These are phyloP conservation scores for Hydrangea macrophylla DNA, from an alignment of 148 eudicot species.

Conservation along the genomic window DNA sequence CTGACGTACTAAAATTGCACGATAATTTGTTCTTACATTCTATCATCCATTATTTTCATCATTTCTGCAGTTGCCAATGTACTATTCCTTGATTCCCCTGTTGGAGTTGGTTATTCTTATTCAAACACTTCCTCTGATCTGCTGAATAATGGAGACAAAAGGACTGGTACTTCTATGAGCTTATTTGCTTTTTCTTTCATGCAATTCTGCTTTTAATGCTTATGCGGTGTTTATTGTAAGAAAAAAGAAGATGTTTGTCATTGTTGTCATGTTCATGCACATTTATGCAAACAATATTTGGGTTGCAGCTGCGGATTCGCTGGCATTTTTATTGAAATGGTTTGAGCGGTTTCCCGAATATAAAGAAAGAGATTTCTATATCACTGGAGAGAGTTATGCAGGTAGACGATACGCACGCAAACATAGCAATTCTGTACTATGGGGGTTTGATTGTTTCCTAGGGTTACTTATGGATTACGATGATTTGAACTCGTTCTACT, in stretches of 20 bases:
- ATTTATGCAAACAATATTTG: constrained; percentile 12
- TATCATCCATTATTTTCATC: constrained; percentile 2
- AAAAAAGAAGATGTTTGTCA: background rate
- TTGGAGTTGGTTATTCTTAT: constrained; percentile 94
- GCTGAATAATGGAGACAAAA: constrained; percentile 73
- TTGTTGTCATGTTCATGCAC: background rate
- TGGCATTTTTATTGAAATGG: constrained; percentile 66
- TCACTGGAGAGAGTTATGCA: constrained; percentile 92
- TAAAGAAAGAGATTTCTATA: constrained; percentile 79
- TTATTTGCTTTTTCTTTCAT: background rate
- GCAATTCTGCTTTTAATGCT: background rate
- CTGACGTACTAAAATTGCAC: background rate
- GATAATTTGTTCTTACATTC: background rate
- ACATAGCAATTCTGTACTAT: too few relatives aligned
- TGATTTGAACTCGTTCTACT: constrained; percentile 8
- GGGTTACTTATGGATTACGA: background rate
- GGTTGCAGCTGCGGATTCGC: constrained; percentile 68
- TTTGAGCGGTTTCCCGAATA: constrained; percentile 89
- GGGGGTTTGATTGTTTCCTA: background rate
- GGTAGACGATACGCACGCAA: constrained; percentile 37
- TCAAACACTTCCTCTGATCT: constrained; percentile 78
- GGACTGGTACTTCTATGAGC: constrained; percentile 52
- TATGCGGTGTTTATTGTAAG: too few relatives aligned
- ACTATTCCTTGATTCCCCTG: constrained; percentile 86
- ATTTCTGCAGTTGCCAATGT: constrained; percentile 81